Evolutionary conservation across 768 basidiomycete species (phyloP).

Genomic region (Termitomyces sp.): DNA sequence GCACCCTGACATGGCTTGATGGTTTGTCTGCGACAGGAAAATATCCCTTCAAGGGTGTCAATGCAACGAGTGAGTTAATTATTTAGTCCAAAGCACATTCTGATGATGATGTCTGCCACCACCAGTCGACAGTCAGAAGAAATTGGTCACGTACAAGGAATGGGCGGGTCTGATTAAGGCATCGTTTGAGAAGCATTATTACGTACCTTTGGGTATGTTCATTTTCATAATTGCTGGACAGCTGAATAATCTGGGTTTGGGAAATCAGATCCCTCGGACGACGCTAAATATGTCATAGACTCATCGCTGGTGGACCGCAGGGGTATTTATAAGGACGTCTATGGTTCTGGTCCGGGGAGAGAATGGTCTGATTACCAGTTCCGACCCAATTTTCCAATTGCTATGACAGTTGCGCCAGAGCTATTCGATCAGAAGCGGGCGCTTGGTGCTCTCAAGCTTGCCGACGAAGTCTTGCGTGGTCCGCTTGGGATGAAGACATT

Average conservation of each 20-base stretch:
- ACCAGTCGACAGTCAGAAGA: conserved; percentile 66
- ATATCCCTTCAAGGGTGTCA: conserved; percentile 90
- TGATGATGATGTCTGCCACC: not conserved
- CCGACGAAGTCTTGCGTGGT: conserved; percentile 73
- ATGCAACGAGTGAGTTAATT: conserved; percentile 58
- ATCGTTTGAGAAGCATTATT: conserved; percentile 89
- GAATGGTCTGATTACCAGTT: conserved; percentile 99
- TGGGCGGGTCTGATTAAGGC: conserved; percentile 82
- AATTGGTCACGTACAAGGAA: conserved; percentile 79
- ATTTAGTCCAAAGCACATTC: not conserved
- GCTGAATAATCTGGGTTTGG: conserved; percentile 1
- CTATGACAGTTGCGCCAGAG: conserved; percentile 97
- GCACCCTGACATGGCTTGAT: conserved; percentile 86
- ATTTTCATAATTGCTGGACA: not conserved
- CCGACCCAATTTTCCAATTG: conserved; percentile 88
- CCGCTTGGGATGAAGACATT: conserved; percentile 97
- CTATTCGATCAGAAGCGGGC: conserved; percentile 82
- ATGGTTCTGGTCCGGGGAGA: conserved; percentile 78
- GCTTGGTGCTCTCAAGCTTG: conserved; percentile 71
- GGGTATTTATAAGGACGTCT: conserved; percentile 98
- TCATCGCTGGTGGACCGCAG: conserved; percentile 73
- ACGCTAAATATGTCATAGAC: conserved; percentile 65
- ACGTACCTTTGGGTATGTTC: conserved; percentile 71
- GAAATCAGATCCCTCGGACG: conserved; percentile 59
- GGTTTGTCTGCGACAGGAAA: conserved; percentile 53